These are phyloP conservation scores for Russula compacta DNA, from an alignment of 768 basidiomycete genomes.

Conservation along the genomic window DNA sequence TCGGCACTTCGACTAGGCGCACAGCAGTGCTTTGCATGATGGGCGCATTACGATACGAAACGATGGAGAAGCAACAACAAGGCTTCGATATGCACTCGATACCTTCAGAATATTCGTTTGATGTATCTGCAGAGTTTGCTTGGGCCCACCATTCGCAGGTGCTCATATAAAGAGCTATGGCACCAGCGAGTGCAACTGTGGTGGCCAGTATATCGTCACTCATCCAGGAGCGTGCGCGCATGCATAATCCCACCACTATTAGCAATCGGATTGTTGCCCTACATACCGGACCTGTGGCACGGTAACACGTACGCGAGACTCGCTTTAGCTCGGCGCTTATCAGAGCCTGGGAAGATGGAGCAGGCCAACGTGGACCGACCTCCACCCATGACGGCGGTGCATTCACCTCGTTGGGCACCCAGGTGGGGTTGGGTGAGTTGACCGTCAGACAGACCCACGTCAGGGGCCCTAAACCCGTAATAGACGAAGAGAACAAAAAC, in stretches of 20 bases:
- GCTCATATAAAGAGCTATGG: too few species aligned
- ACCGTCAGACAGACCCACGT: background rate
- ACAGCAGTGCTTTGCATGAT: background rate
- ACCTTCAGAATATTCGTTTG: too few species aligned
- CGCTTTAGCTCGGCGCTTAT: background rate
- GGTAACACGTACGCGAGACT: background rate
- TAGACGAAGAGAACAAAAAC: background rate
- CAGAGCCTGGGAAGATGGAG: background rate
- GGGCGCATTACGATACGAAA: background rate
- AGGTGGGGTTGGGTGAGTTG: background rate
- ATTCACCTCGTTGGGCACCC: background rate
- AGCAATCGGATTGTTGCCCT: background rate
- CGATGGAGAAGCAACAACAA: background rate
- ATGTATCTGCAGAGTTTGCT: too few species aligned
- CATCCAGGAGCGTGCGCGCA: too few species aligned
- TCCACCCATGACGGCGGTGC: background rate
- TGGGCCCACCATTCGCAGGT: too few species aligned
- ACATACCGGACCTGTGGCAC: background rate
- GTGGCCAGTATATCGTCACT: too few species aligned
- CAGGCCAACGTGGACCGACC: background rate
- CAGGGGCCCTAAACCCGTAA: background rate
- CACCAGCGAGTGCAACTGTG: too few species aligned
- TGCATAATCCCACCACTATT: background rate
- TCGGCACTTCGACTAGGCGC: conserved; percentile 9
- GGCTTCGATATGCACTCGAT: background rate